Base-by-base conservation (phyloP, 1,284 basidiomycete species). In the Earliella scabrosa region DNA sequence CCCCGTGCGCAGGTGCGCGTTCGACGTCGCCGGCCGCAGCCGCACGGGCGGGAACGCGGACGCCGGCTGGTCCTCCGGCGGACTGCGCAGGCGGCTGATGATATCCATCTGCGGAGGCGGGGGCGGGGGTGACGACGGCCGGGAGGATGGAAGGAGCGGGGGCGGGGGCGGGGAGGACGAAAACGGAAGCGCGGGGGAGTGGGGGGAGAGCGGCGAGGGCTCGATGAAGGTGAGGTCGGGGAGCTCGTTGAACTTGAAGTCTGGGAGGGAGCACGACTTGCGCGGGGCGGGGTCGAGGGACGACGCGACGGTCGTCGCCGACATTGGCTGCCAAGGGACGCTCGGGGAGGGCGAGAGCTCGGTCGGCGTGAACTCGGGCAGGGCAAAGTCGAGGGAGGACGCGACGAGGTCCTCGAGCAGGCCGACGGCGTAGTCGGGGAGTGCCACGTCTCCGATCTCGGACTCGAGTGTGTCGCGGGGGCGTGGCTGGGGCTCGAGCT, bases 351-450 rank as follows among this genome's bases (percentile, higher is more conserved):
- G 31, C 9, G 23, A 13, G 21, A 50, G 46, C 21, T 32, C 21
- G 16, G 49, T 13, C 23, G 38, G 36, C 9, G 23, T n/a, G 21
- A 50, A 32, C 21, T 32, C 27, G 7, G 50, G 40, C 11, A 66
- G 60, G 1, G 63, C 53, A 24, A 68, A 52, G 38, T 65, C 63
- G 14, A 63, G 45, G 16, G 55, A 51, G 41, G 57, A 56, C 4
- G 64, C 46, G 39, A 55, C 61, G 35, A 69, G 55, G 29, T 61
- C 63, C 35, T 68, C 64, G 14, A 69, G 58, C 13, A 69, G 63
- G 35, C 63, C 54, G 31, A 63, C 36, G 4, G 65, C 68, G 52
- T 69, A 69, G 10, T 54, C 59, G 0, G 68, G 68, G 10, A 69
- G 43, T 4, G 47, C 13, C 14, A 66, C 54, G 29, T 65, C 55